A percentile compares a stretch with the other conserved stretches of the same genome.
These are phyloP conservation scores for Entonaema liquescens DNA, from an alignment of 495 filamentous ascomycete genomes.

Conservation along the genomic window DNA sequence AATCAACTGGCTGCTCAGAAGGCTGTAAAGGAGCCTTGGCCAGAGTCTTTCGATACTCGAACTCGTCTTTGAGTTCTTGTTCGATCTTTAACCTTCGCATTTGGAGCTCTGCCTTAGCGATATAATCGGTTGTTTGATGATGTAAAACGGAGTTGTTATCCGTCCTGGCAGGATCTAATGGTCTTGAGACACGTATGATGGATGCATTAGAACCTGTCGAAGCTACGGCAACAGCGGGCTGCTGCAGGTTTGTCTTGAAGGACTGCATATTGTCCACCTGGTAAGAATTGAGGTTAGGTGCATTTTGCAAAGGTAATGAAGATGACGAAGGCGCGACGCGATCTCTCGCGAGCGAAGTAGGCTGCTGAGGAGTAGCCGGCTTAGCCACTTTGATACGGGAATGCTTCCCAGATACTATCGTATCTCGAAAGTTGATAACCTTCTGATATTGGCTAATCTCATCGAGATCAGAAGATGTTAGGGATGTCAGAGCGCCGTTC, in stretches of 20 bases:
- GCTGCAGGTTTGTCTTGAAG: constrained; percentile 51
- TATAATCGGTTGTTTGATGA: constrained; percentile 82
- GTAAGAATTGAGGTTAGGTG: constrained; percentile 43
- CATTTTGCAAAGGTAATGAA: constrained; percentile 29
- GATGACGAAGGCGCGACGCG: constrained; percentile 40
- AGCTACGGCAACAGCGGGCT: constrained; percentile 41
- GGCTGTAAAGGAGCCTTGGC: constrained; percentile 60
- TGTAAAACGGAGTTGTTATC: constrained; percentile 81
- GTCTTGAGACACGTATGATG: constrained; percentile 42
- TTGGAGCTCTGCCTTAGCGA: constrained; percentile 83
- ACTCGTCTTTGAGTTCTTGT: constrained; percentile 74
- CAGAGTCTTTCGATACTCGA: constrained; percentile 69
- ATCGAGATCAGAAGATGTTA: constrained; percentile 45
- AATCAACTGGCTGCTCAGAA: constrained; percentile 70
- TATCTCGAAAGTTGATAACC: constrained; percentile 77
- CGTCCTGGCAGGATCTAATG: constrained; percentile 50
- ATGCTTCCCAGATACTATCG: constrained; percentile 77
- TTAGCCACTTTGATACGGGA: constrained; percentile 68
- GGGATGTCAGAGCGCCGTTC: constrained; percentile 31
- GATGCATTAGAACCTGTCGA: constrained; percentile 40
- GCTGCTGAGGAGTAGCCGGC: constrained; percentile 50
- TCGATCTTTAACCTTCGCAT: constrained; percentile 84
- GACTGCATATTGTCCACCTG: constrained; percentile 50
- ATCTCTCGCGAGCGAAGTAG: constrained; percentile 39
- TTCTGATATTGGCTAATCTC: constrained; percentile 71